Conservation (phyloP, 1,284 basidiomycete genomes). For the Malassezia vespertilionis region DNA sequence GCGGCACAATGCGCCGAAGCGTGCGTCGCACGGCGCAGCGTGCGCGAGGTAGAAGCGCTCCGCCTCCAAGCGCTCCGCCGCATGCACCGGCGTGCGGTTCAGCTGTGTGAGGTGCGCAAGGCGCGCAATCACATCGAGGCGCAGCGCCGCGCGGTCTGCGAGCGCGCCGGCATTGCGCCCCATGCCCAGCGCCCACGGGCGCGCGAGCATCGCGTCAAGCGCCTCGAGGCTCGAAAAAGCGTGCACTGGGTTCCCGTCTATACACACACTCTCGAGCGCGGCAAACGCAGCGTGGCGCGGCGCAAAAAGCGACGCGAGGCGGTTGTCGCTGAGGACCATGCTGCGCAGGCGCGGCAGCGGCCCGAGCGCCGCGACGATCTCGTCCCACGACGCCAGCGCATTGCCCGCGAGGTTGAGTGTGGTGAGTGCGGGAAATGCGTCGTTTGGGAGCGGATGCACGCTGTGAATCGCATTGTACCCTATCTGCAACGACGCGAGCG, state of each 20-base stretch:
- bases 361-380: slow-evolving; percentile 52
- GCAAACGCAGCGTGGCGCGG: slow-evolving; percentile 40
- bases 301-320: slow-evolving; percentile 53
- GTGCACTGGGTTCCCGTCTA: slow-evolving; percentile 58
- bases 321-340: slow-evolving; percentile 62
- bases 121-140: slow-evolving; percentile 62
- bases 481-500: slow-evolving; percentile 59
- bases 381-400: slow-evolving; percentile 56
- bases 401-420: slow-evolving; percentile 68
- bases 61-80: slow-evolving; percentile 67
- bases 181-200: not conserved
- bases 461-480: slow-evolving; percentile 61
- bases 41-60: slow-evolving; percentile 56
- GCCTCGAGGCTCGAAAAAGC: slow-evolving; percentile 63
- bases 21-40: not conserved
- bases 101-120: slow-evolving; percentile 58
- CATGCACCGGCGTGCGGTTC: slow-evolving; percentile 61
- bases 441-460: not conserved
- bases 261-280: slow-evolving; percentile 55
- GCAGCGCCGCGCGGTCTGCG: slow-evolving; percentile 44
- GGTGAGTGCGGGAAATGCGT: not conserved
- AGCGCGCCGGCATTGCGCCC: slow-evolving; percentile 3
- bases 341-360: slow-evolving; percentile 56
- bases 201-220: slow-evolving; percentile 58
- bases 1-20: slow-evolving; percentile 4